Base-by-base conservation (phyloP, 345 rosid genomes). In the Mallotus nudiflorus region DNA sequence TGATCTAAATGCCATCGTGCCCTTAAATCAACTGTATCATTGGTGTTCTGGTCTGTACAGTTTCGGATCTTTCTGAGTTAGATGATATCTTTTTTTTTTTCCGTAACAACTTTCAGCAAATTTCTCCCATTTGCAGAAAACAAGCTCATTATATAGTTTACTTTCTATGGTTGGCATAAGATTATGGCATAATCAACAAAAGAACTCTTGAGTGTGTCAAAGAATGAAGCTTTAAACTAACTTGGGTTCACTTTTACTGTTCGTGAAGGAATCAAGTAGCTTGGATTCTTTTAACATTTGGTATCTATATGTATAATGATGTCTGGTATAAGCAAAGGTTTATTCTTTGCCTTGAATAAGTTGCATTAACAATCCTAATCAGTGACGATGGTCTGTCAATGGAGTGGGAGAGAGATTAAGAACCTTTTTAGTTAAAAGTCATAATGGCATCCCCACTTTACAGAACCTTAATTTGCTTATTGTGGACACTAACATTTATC, bases 381-480 rank as follows among this genome's bases (percentile, higher is more conserved):
- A 39, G 42, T 39, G 42, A 39, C 9, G 6, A 39, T 4, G 42
- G 42, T 39, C 42, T 39, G 4, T 39, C 4, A 39, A 42, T 42
- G 4, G 46, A 12, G 14, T 42, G 57, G 19, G 25, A 40, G 7
- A 48, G 74, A 1, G 9, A 20, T 0, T 40, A 22, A 6, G 0
- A 8, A 42, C 40, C 39, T 46, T 20, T 64, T 12, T 60, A 69
- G 69, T 68, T 70, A 13, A 68, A 40, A 28, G 29, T 53, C 62
- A 73, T 78, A 8, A 75, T 69, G 52, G 68, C 61, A 55, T 67
- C 75, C 68, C 77, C 77, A 73, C 77, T 73, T 62, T 29, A 69
- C 2, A 44, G 71, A 58, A 39, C 8, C 65, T 29, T 24, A 60
- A 54, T 33, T 66, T 46, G 66, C 74, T 71, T 64, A 51, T 39